Evolutionary conservation across 441 rosid genomes (phyloP).

Genomic region (Corymbia calophylla): DNA sequence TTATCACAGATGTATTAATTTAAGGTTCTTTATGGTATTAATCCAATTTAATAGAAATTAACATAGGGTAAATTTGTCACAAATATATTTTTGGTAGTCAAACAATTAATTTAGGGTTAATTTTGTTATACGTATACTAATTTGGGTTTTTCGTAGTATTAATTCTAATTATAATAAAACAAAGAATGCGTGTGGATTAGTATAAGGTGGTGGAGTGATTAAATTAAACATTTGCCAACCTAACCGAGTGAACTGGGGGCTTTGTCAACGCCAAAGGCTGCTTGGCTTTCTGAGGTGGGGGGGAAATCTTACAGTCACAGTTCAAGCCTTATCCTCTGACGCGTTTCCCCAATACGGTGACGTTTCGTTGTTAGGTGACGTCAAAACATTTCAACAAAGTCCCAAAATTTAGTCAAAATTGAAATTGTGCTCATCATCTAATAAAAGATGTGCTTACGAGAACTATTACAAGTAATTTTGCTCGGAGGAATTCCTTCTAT

Average conservation of each 20-base stretch:
- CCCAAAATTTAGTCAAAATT: background rate
- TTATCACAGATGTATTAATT: rapidly evolving
- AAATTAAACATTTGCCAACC: background rate
- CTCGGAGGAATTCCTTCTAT: background rate
- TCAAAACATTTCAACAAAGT: background rate
- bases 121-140: rapidly evolving
- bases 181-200: background rate
- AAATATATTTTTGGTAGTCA: rapidly evolving
- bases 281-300: background rate
- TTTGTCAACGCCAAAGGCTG: background rate
- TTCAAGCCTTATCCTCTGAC: background rate
- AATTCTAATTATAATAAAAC: too few species aligned
- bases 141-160: too few species aligned
- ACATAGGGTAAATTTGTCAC: rapidly evolving
- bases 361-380: background rate
- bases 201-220: background rate
- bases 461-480: background rate
- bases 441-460: background rate
- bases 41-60: too few species aligned
- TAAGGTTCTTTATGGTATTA: rapidly evolving
- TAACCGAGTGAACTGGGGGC: background rate
- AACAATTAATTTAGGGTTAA: rapidly evolving
- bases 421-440: background rate
- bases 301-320: background rate
- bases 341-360: background rate